Evolutionary conservation across 441 rosid genomes (phyloP), one percentile per base, ranked within the genome.

Genomic region (Heliophila coronopifolia): DNA sequence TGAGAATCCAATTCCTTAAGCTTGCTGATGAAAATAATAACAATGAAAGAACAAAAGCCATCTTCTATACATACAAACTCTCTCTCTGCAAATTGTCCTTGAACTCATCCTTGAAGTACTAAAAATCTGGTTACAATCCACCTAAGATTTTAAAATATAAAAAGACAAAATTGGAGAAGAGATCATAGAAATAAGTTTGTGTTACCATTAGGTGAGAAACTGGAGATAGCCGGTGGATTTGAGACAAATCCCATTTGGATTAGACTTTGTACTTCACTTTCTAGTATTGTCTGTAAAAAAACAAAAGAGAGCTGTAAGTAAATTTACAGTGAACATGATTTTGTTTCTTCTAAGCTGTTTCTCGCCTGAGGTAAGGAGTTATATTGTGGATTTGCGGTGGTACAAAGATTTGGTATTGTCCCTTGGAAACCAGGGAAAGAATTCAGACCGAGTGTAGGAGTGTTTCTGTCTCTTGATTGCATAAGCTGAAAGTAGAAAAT

Each of bases 181-280:
- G 12, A 32, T 14, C 5, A 41, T 46, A 47, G 39, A 35, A 33
- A 23, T 35, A 16, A 39, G 30, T 40, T 23, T 32, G 43, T 19
- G 37, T 20, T 61, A 83, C 92, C 89, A 59, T 60, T 76, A 48
- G 76, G 74, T 73, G 83, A 76, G 67, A 75, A 70, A 61, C 58
- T 47, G 50, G 78, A 75, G 6, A 73, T 60, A 18, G 80, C 73
- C 6, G 89, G 72, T 53, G 56, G 65, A 60, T 59, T 66, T 28
- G 88, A 71, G 62, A 77, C 75, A 7, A 72, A 71, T 20, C 86
- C 93, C 89, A 81, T 79, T 50, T 78, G 82, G 68, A 68, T 77
- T 38, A 82, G 78, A 70, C 45, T 77, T 30, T 80, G 95, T 27
- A 83, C 71, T 52, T 86, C 94, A 51, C 67, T 77, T 58, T 86